phyloP scores from a whole-genome alignment of 2,329 filamentous ascomycete genomes.

The Penicillium digitatum region DNA sequence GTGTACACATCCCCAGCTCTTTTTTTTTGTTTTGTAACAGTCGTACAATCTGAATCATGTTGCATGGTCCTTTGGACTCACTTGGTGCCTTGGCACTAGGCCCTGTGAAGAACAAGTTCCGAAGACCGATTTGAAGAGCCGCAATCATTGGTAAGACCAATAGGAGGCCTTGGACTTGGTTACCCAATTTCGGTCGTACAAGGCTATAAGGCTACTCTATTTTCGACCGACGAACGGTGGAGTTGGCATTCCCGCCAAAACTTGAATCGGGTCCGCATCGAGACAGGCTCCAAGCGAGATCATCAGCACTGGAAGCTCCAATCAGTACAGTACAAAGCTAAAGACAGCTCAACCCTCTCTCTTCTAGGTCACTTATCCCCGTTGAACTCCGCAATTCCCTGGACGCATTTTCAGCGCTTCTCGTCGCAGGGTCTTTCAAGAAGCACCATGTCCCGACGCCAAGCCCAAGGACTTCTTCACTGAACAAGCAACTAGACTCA shows the following conservation, averaged over 20 bases:
- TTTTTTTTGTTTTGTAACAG: too few relatives aligned
- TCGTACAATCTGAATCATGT: not conserved
- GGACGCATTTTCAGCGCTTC: not conserved
- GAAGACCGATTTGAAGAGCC: not conserved
- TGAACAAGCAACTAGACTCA: slow-evolving; percentile 15
- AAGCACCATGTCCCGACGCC: not conserved
- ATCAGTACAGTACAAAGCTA: not conserved
- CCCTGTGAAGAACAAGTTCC: not conserved
- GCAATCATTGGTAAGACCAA: not conserved
- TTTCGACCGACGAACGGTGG: not conserved
- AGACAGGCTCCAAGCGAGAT: not conserved
- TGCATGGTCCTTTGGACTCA: not conserved
- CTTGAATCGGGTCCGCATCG: not conserved
- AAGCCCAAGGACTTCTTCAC: slow-evolving; percentile 12
- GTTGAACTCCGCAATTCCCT: too few relatives aligned
- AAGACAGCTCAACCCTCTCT: too few relatives aligned
- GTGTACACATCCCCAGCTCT: too few relatives aligned
- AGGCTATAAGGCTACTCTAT: not conserved
- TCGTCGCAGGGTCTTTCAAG: not conserved
- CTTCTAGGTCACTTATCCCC: too few relatives aligned
- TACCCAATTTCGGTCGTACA: not conserved
- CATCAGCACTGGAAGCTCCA: slow-evolving; percentile 10
- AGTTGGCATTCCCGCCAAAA: not conserved
- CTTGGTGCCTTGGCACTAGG: not conserved
- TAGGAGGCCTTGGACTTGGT: not conserved